phyloP scores from a whole-genome alignment of 2,329 filamentous ascomycete genomes.

The Beauveria asiatica region DNA sequence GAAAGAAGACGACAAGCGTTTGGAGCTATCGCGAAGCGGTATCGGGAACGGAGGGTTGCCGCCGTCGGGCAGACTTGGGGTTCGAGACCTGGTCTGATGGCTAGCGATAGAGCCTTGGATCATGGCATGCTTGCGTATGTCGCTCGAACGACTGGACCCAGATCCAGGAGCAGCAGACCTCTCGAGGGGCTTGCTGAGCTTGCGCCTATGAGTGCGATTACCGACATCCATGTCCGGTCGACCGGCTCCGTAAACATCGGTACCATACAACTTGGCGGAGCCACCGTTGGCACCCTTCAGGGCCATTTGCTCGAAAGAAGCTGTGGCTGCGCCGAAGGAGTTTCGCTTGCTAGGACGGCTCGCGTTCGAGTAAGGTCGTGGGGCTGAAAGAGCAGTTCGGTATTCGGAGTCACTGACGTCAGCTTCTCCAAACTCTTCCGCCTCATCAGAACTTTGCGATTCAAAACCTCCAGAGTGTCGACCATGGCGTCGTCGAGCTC shows the following conservation, averaged over 20 bases:
- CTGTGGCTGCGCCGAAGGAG: constrained; percentile 28
- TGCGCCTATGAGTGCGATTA: constrained; percentile 18
- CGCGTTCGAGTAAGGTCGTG: constrained; percentile 39
- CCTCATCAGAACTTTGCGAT: constrained; percentile 58
- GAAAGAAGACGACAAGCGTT: constrained; percentile 52
- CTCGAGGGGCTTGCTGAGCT: constrained; percentile 28
- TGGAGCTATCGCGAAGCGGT: constrained; percentile 74
- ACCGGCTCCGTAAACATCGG: constrained; percentile 38
- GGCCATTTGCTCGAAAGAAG: constrained; percentile 35
- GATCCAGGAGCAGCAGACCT: constrained; percentile 27
- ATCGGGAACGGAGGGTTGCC: constrained; percentile 81
- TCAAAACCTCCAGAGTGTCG: constrained; percentile 86
- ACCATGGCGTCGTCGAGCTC: constrained; percentile 66
- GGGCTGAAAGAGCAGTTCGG: constrained; percentile 56
- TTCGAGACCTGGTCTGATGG: constrained; percentile 56
- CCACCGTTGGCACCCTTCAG: constrained; percentile 19
- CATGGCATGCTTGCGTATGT: constrained; percentile 70
- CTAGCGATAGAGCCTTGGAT: constrained; percentile 70
- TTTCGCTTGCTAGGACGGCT: constrained; percentile 33
- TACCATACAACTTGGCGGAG: constrained; percentile 27
- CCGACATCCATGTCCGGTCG: constrained; percentile 25
- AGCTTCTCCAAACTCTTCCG: constrained; percentile 51
- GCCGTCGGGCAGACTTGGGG: constrained; percentile 54
- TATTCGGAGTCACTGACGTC: constrained; percentile 61
- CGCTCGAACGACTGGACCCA: constrained; percentile 41